Base-by-base conservation (phyloP, 805 yeast species). In the Barnettozyma populi region DNA sequence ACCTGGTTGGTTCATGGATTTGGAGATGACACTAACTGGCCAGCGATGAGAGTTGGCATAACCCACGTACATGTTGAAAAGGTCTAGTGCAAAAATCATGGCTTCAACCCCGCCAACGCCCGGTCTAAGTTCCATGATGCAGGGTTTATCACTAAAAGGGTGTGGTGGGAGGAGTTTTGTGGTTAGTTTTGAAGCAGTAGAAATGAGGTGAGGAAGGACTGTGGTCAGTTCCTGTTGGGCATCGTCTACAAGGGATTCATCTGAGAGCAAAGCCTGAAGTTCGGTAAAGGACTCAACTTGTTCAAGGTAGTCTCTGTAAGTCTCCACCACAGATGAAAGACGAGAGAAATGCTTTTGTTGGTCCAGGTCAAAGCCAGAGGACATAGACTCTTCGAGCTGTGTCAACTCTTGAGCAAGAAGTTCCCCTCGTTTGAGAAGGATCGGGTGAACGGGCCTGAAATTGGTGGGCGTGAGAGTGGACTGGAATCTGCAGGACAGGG, bases 71-170 rank as follows among this genome's bases (percentile, higher is more conserved):
- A 94, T 89, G 49, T 76, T 74, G 50, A 89, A 65, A 48, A 94
- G 67, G 60, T 94, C 94, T 36, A 76, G 77, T 0, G 98, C 79
- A 65, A 94, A 94, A 13, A 94, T 76, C 62, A 83, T 82, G 0
- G 99, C 97, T 61, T 94, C 99, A 6, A 82, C 78, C 3, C 99
- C 99, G 14, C 99, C 99, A 2, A 92, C 89, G 7, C 99, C 99
- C 0, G 98, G 97, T 48, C 97, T 74, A 13, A 94, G 67, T 63
- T 94, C 99, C 18, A 94, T 54, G 2, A 94, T 70, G 41, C 96
- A 84, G 0, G 94, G 80, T 52, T 78, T 80, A 41, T 86, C 94
- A 3, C 83, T 76, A 63, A 85, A 86, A 40, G 80, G 82, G 54
- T 85, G 83, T 3, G 86, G 79, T 2, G 97, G 97, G 20, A 92